These are phyloP conservation scores for Tolypocladium endophyticum DNA, from an alignment of 2,329 filamentous ascomycete species.

Conservation along the genomic window DNA sequence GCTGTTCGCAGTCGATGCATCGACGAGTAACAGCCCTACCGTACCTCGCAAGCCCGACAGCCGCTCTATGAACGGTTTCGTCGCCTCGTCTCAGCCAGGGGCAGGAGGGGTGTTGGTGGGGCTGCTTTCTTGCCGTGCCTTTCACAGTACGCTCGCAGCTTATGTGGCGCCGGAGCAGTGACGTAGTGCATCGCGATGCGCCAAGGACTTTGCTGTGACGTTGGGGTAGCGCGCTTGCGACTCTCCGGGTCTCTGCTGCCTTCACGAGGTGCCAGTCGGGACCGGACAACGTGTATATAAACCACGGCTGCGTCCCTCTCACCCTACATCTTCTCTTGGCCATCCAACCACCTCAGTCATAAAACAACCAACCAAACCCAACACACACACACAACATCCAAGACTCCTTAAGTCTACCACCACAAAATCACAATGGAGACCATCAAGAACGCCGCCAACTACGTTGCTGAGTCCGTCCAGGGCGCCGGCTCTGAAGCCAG, in stretches of 20 bases:
- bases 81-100: not conserved
- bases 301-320: not conserved
- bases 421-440: slow-evolving; percentile 35
- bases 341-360: not conserved
- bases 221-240: not conserved
- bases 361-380: not conserved
- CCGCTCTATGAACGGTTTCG: not conserved
- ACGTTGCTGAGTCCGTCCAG: slow-evolving; percentile 57
- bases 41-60: not conserved
- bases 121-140: not conserved
- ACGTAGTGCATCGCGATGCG: not conserved
- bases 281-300: slow-evolving; percentile 6
- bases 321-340: not conserved
- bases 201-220: not conserved
- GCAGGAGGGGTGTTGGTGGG: not conserved
- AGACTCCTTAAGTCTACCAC: slow-evolving; percentile 5
- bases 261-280: not conserved
- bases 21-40: not conserved
- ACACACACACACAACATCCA: not conserved
- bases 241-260: not conserved
- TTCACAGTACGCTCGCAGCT: too few species aligned
- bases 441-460: slow-evolving; percentile 53
- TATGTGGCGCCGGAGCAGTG: not conserved
- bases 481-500: slow-evolving; percentile 42
- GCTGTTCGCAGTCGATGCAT: too few species aligned